phyloP scores from a whole-genome alignment of 306 rosid genomes.

The Gleditsia sinensis region DNA sequence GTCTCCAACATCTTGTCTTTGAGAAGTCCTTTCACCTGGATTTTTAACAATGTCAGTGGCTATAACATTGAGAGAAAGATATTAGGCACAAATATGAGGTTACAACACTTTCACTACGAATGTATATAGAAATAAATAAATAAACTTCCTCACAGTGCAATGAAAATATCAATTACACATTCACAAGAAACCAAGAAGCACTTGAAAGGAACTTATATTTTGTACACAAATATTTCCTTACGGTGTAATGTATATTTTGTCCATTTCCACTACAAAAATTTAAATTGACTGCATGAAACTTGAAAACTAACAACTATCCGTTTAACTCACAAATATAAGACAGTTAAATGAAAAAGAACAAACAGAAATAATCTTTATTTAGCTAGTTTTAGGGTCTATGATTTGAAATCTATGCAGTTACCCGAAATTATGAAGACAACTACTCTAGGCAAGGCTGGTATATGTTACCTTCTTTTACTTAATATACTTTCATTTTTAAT shows the following conservation, averaged over 20 bases:
- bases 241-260: not conserved
- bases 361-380: too few species aligned
- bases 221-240: not conserved
- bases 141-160: too few species aligned
- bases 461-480: too few species aligned
- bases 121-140: not conserved
- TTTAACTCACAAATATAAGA: not conserved
- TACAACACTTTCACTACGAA: not conserved
- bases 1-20: conserved; percentile 70
- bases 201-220: not conserved
- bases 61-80: not conserved
- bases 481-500: too few species aligned
- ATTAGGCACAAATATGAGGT: not conserved
- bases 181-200: not conserved
- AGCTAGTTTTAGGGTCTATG: too few species aligned
- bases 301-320: too few species aligned
- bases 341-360: not conserved
- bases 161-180: not conserved
- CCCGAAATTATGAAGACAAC: too few species aligned
- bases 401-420: too few species aligned
- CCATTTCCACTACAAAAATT: not conserved
- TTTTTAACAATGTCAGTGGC: conserved; percentile 27
- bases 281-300: too few species aligned
- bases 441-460: too few species aligned
- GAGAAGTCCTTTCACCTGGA: conserved; percentile 79